Evolutionary conservation across 768 basidiomycete species (phyloP), one percentile per base, ranked within the genome.

Genomic region (Royoungia palumana): DNA sequence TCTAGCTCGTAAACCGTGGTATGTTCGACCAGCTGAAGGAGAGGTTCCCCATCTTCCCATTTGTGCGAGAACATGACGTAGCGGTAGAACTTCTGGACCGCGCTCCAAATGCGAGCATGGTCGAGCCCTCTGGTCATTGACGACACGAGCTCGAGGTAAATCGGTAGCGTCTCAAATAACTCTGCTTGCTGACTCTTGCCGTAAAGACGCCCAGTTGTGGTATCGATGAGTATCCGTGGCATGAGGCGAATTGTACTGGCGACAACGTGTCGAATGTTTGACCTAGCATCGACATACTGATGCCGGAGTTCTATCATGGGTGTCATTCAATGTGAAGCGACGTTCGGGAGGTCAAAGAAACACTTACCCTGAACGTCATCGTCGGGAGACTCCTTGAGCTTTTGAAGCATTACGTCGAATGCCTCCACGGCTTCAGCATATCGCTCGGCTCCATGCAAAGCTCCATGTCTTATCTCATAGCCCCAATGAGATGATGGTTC

Each of bases 1-100:
- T 34, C 16, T 4, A 60, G 46, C 3, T 50, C 22, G 16, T 43
- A 41, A n/a, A 59, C 25, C 1, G 57, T 42, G 6, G 22, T 56
- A 1, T 41, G 24, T 21, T 52, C 46, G 19, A 43, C 41, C 7
- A 6, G 9, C 32, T 49, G 24, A 2, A 32, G 9, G 0, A 25
- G 17, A 5, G 37, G 42, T 27, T 49, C 42, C 0, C n/a, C 27
- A 2, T 14, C 9, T 14, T 46, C 21, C 44, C 44, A 51, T n/a
- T 13, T 34, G 34, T 46, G 50, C 6, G 50, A 51, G 16, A 51
- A 35, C 34, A 51, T 51, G 7, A 41, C 50, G 16, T 44, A 49
- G n/a, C n/a, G 36, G 3, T 34, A 49, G 11, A 39, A 39, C 20
- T 39, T 14, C 10, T 44, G 25, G 8, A 39, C 42, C 17, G 16